A percentile compares a stretch with the other conserved stretches of the same genome.
Conservation (phyloP, 352 stramenopile genomes). For the Phytopythium montanum region DNA sequence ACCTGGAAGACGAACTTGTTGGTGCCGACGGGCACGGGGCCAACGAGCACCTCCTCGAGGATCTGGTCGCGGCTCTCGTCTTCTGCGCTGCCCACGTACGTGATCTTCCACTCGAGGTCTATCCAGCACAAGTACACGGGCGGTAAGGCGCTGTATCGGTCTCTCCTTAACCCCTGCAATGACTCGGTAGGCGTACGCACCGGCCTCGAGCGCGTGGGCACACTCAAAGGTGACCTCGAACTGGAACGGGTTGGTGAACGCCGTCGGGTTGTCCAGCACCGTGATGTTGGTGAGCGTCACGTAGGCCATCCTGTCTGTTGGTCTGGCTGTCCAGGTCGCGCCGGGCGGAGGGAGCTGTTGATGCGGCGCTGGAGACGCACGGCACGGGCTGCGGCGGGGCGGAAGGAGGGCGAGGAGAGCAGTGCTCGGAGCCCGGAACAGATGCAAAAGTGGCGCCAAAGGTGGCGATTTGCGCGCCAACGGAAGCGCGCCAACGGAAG, state of each 20-base stretch:
- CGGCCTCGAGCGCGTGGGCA: constrained; percentile 93
- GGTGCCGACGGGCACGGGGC: constrained; percentile 95
- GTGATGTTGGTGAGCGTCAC: constrained; percentile 92
- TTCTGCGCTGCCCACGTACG: constrained; percentile 97
- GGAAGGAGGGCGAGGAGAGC: not conserved
- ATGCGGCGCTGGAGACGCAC: not conserved
- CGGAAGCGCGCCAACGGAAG: constrained; percentile 14
- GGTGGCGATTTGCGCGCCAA: not conserved
- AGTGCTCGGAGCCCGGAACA: not conserved
- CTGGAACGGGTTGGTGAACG: constrained; percentile 98
- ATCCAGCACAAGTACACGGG: constrained; percentile 4
- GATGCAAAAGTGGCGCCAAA: not conserved
- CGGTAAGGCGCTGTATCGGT: no score
- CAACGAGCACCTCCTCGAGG: constrained; percentile 98
- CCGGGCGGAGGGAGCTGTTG: not conserved
- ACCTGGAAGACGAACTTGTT: constrained; percentile 98
- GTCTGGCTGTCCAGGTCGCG: not conserved
- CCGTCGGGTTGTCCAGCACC: constrained; percentile 98
- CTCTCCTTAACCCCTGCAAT: not conserved
- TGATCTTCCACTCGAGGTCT: constrained; percentile 99
- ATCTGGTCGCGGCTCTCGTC: constrained; percentile 96
- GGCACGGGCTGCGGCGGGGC: not conserved
- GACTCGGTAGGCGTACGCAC: constrained; percentile 25
- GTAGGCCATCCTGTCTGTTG: constrained; percentile 60
- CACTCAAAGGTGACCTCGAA: constrained; percentile 99